These are phyloP conservation scores for Paramyrothecium sp. DNA, from an alignment of 2,329 filamentous ascomycete genomes.

Conservation along the genomic window DNA sequence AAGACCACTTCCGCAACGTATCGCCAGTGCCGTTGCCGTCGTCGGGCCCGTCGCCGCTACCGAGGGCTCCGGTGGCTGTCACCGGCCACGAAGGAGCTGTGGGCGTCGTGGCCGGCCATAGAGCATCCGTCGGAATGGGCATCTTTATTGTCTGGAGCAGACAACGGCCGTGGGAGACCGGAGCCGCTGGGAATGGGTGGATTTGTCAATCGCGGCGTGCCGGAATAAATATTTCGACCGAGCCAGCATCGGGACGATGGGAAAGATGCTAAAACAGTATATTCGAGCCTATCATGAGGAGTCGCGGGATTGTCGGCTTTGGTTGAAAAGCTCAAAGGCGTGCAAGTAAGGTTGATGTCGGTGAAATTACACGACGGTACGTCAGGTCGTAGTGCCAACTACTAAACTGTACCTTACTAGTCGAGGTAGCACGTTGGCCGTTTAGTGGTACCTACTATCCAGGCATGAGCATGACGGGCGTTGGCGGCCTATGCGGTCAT, in stretches of 20 bases:
- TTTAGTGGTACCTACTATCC: background rate
- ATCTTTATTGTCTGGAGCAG: background rate
- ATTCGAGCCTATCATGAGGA: conserved; percentile 8
- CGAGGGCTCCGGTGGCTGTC: conserved; percentile 9
- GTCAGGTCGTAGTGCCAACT: background rate
- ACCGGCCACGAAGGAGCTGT: background rate
- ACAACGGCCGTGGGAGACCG: background rate
- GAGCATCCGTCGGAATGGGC: background rate
- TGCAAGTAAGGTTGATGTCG: background rate
- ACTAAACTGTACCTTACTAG: no score
- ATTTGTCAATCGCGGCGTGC: background rate
- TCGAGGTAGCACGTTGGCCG: no score
- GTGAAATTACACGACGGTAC: background rate
- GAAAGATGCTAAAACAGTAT: background rate
- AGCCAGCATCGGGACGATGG: background rate
- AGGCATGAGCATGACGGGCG: background rate
- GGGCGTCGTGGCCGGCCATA: background rate
- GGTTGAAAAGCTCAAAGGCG: background rate
- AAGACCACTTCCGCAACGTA: conserved; percentile 74
- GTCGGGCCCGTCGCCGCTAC: conserved; percentile 1
- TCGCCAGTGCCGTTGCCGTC: conserved; percentile 36
- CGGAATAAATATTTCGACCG: background rate
- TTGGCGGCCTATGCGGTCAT: conserved; percentile 19
- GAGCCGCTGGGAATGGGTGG: background rate
- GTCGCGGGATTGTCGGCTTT: conserved; percentile 6